Conservation (phyloP, 2,329 filamentous ascomycete species). For the Fusarium dlaminii region DNA sequence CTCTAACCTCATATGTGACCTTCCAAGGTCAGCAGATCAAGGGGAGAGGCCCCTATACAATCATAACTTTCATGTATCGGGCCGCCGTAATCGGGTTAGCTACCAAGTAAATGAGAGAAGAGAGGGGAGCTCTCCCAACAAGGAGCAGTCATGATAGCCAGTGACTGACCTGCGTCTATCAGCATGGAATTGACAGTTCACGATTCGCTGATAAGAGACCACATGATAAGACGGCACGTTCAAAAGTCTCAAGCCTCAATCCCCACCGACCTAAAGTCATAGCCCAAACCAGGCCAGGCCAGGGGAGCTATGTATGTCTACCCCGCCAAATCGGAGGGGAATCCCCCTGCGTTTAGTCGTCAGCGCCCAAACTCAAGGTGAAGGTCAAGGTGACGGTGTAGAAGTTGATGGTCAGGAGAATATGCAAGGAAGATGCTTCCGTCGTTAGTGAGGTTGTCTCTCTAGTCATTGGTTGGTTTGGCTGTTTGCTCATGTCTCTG, state of each 20-base stretch:
- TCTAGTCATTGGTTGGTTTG: background rate
- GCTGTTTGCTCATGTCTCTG: background rate
- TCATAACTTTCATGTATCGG: slow-evolving; percentile 35
- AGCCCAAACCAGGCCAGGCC: slow-evolving; percentile 35
- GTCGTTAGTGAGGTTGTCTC: background rate
- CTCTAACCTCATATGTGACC: slow-evolving; percentile 29
- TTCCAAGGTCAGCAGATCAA: slow-evolving; percentile 29
- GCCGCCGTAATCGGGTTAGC: slow-evolving; percentile 26
- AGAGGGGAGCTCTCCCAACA: slow-evolving; percentile 35
- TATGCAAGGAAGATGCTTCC: background rate
- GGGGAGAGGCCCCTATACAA: slow-evolving; percentile 28
- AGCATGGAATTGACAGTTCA: slow-evolving; percentile 20
- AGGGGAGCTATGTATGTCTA: slow-evolving; percentile 41
- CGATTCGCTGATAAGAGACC: slow-evolving; percentile 40
- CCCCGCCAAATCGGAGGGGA: slow-evolving; percentile 40
- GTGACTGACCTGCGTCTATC: slow-evolving; percentile 19
- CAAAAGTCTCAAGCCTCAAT: slow-evolving; percentile 32
- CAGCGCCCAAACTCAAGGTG: slow-evolving; percentile 8
- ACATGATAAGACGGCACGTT: slow-evolving; percentile 39
- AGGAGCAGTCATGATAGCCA: slow-evolving; percentile 36
- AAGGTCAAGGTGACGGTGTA: background rate
- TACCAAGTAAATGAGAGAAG: slow-evolving; percentile 5
- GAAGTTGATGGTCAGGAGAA: background rate
- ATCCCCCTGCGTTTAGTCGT: slow-evolving; percentile 35
- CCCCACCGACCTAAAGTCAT: slow-evolving; percentile 29